Percentiles rank a stretch among this genome's conserved stretches.
These are phyloP conservation scores for Nemophila menziesii DNA, from an alignment of 257 asterid genomes.

Conservation along the genomic window DNA sequence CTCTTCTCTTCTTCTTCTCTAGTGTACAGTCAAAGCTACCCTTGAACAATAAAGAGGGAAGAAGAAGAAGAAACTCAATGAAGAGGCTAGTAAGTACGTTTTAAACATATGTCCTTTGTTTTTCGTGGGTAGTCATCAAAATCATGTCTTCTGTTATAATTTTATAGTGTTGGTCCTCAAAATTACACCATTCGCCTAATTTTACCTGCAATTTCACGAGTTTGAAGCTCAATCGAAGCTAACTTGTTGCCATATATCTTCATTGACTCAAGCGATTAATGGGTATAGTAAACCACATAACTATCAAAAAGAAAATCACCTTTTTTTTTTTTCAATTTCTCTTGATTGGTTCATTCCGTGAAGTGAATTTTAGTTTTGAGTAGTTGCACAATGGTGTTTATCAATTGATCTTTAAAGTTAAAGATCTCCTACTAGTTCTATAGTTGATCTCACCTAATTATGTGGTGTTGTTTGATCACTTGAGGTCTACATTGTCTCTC, in stretches of 20 bases:
- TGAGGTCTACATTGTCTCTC: neutral
- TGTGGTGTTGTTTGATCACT: neutral
- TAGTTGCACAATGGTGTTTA: neutral
- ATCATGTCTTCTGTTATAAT: neutral
- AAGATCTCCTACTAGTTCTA: neutral
- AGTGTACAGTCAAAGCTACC: conserved; percentile 11
- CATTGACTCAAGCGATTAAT: too few species aligned
- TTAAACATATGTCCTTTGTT: neutral
- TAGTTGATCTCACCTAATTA: neutral
- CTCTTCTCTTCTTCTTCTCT: conserved; percentile 20
- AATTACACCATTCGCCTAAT: too few species aligned
- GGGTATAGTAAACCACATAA: too few species aligned
- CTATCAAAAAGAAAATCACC: too few species aligned
- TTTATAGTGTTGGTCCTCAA: too few species aligned
- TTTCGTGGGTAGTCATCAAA: neutral
- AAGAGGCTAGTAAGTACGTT: conserved; percentile 99
- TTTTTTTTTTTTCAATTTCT: too few species aligned
- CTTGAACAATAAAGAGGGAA: conserved; percentile 28
- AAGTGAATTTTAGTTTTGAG: neutral
- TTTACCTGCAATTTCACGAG: too few species aligned
- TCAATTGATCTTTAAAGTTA: neutral
- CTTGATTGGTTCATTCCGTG: too few species aligned
- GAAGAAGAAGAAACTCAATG: conserved; percentile 38
- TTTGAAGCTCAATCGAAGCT: neutral
- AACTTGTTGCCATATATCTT: too few species aligned